Percentiles rank a stretch among this genome's conserved stretches.
Conservation (phyloP, 345 rosid species). For the Citropsis articulata region DNA sequence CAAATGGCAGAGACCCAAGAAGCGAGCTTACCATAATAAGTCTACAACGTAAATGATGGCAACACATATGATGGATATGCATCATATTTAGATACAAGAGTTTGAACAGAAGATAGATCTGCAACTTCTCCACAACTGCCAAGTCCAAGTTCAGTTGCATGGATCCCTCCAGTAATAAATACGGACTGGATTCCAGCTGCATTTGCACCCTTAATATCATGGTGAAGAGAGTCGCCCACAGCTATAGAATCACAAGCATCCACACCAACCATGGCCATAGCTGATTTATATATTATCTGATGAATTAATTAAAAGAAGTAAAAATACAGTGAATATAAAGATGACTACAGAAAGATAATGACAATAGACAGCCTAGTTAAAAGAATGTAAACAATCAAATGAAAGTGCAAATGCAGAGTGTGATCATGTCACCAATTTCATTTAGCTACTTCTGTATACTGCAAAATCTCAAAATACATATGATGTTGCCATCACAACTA, state of each 20-base stretch:
- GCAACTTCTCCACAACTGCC: slow-evolving; percentile 57
- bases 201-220: slow-evolving; percentile 90
- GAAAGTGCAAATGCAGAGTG: neutral
- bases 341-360: neutral
- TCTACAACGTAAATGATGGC: slow-evolving; percentile 74
- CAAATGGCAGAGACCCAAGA: neutral
- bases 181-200: slow-evolving; percentile 69
- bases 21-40: slow-evolving; percentile 5
- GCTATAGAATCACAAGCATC: slow-evolving; percentile 59
- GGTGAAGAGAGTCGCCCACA: slow-evolving; percentile 91
- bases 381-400: neutral
- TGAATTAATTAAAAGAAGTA: neutral
- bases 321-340: neutral
- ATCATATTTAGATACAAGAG: slow-evolving; percentile 56
- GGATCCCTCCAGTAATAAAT: slow-evolving; percentile 76
- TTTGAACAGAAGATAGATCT: slow-evolving; percentile 48
- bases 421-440: neutral
- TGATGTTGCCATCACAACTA: no score
- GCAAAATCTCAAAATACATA: no score
- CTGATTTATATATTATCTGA: slow-evolving; percentile 82
- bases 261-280: slow-evolving; percentile 65
- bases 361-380: neutral
- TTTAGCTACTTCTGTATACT: no score
- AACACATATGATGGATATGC: slow-evolving; percentile 65
- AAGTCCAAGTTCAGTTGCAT: slow-evolving; percentile 75